Base-by-base conservation (phyloP, 768 basidiomycete species). In the Trametes cubensis region DNA sequence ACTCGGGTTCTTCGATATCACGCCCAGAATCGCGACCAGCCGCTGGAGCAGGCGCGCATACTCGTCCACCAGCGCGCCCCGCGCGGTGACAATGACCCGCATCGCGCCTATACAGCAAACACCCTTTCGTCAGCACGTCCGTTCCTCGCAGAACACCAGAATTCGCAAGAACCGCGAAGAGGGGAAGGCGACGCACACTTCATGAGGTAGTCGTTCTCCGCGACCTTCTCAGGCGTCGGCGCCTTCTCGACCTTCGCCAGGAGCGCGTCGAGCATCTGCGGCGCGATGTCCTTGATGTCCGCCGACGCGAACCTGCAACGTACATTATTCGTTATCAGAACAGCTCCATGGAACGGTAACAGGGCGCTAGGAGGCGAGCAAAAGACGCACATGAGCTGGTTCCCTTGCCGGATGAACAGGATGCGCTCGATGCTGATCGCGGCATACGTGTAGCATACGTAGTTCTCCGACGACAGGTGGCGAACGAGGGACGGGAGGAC, bases 371-470 rank as follows among this genome's bases (percentile, higher is more conserved):
- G 15, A 15, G 14, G 3, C 14, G 14, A 28, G 48, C 18, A 26
- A 48, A 30, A 15, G 18, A 79, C 91, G 58, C 61, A 97, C 95
- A 94, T 70, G 25, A 92, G 79, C 64, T 85, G 83, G 4, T 81
- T 81, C 3, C 85, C 85, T 69, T 90, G 87, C 71, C 92, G 94
- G 74, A 98, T 97, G 75, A 87, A 93, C 42, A 99, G 77, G 56
- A 98, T 88, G 7, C 95, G 85, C 70, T 99, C 97, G 70, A 99
- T 95, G n/a, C 95, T 94, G 69, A 98, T 95, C 18, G 97, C 95
- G 10, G 95, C 94, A 74, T 98, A 98, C 0, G 96, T 95, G 69
- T 91, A 96, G 25, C 90, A 89, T 50, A 98, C 96, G 75, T 94
- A 95, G 71, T 94, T 94, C 54, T 82, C 78, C 20, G 92, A 93